A percentile compares a stretch with the other conserved stretches of the same genome.
Conservation (phyloP, 2,329 filamentous ascomycete species). For the Sporothrix variecibatus region DNA sequence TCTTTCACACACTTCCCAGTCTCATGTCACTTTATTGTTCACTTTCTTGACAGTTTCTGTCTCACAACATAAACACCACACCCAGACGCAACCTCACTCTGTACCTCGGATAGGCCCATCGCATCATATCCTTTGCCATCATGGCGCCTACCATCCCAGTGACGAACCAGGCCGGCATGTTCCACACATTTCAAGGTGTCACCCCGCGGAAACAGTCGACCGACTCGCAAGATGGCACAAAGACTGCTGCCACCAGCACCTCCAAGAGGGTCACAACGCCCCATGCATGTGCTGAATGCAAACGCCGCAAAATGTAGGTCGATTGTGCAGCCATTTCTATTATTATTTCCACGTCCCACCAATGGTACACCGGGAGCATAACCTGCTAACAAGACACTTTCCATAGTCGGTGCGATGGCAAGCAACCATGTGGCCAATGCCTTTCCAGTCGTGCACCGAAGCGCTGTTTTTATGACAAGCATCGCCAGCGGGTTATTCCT, state of each 20-base stretch:
- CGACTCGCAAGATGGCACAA: slow-evolving; percentile 45
- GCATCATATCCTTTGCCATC: slow-evolving; percentile 31
- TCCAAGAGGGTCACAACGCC: slow-evolving; percentile 57
- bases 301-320: slow-evolving; percentile 71
- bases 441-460: slow-evolving; percentile 79
- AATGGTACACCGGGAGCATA: neutral
- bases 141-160: slow-evolving; percentile 51
- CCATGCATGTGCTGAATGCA: slow-evolving; percentile 74
- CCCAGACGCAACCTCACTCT: slow-evolving; percentile 5
- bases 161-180: slow-evolving; percentile 54
- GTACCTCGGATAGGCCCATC: neutral
- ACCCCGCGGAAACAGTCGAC: slow-evolving; percentile 52
- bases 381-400: neutral
- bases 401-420: slow-evolving; percentile 69
- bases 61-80: slow-evolving; percentile 19
- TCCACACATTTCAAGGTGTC: slow-evolving; percentile 57
- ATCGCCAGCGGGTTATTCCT: slow-evolving; percentile 72
- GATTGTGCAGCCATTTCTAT: neutral
- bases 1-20: neutral
- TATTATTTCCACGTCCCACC: neutral
- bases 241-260: slow-evolving; percentile 42
- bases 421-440: slow-evolving; percentile 80
- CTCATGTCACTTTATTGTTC: neutral
- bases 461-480: slow-evolving; percentile 78
- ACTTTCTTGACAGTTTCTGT: neutral